Conservation (phyloP, 2,329 filamentous ascomycete species). For the Whalleya microplaca region DNA sequence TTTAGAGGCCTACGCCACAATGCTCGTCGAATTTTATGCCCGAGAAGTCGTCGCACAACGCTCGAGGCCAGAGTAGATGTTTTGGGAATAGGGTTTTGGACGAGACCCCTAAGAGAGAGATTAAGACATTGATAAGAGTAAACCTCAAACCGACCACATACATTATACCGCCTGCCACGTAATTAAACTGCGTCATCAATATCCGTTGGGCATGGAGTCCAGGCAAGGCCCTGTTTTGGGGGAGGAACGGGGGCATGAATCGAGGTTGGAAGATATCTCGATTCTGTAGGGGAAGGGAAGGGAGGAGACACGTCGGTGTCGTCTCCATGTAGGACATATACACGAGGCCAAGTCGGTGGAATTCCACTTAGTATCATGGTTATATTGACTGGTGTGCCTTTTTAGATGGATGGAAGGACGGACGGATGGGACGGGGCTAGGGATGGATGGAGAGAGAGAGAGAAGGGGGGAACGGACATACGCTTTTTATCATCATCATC, state of each 20-base stretch:
- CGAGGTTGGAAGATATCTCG: constrained; percentile 24
- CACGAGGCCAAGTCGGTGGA: constrained; percentile 6
- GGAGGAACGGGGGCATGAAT: constrained; percentile 4
- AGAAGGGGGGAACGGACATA: constrained; percentile 3
- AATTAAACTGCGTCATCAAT: constrained; percentile 3
- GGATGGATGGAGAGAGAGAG: constrained; percentile 2
- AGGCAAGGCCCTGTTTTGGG: neutral
- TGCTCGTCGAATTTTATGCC: constrained; percentile 98
- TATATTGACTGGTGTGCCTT: neutral
- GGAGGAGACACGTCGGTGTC: constrained; percentile 20
- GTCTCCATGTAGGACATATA: constrained; percentile 21
- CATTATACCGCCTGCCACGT: constrained; percentile 5
- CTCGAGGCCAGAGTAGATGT: constrained; percentile 21
- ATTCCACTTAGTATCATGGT: neutral
- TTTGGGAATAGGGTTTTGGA: neutral
- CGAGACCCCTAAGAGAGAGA: constrained; percentile 2
- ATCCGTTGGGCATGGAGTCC: constrained; percentile 3
- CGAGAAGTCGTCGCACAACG: constrained; percentile 72
- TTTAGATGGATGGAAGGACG: neutral
- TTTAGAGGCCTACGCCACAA: constrained; percentile 94
- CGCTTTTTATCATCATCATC: neutral
- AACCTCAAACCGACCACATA: constrained; percentile 8
- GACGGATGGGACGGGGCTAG: constrained; percentile 1
- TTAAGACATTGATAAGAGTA: neutral
- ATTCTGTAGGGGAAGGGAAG: constrained; percentile 22